Conservation (phyloP, 805 yeast species). For the Starmera caribaea region DNA sequence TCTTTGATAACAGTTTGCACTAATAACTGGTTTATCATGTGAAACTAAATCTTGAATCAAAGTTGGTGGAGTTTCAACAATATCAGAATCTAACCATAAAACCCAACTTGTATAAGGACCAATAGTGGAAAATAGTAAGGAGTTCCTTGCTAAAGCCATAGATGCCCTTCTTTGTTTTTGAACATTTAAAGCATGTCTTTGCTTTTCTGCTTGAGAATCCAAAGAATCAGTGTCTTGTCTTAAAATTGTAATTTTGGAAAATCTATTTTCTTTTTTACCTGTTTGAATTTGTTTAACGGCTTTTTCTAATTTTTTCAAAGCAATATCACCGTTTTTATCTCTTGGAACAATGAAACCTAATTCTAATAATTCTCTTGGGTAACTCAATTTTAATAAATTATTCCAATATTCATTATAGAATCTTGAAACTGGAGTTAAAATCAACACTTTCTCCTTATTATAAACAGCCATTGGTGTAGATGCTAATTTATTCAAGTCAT, state of each 20-base stretch:
- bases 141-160: constrained; percentile 94
- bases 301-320: constrained; percentile 59
- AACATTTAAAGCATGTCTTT: constrained; percentile 76
- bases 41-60: constrained; percentile 79
- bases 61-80: constrained; percentile 77
- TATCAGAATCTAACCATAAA: constrained; percentile 93
- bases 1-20: constrained; percentile 91
- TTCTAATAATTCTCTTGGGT: constrained; percentile 79
- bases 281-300: constrained; percentile 69
- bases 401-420: constrained; percentile 86
- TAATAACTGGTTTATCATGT: constrained; percentile 79
- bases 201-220: constrained; percentile 69
- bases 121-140: constrained; percentile 77
- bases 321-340: constrained; percentile 69
- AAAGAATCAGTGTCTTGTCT: constrained; percentile 85
- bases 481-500: constrained; percentile 71
- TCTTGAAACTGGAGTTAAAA: constrained; percentile 83
- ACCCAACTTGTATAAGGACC: constrained; percentile 93
- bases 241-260: constrained; percentile 75
- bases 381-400: constrained; percentile 61
- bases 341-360: constrained; percentile 90
- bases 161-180: constrained; percentile 84
- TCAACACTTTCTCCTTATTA: constrained; percentile 74
- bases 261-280: constrained; percentile 52
- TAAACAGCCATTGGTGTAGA: constrained; percentile 63